Percentiles rank a stretch among this genome's conserved stretches.
Evolutionary conservation across 768 basidiomycete genomes (phyloP).

Genomic region (Mycena metata): DNA sequence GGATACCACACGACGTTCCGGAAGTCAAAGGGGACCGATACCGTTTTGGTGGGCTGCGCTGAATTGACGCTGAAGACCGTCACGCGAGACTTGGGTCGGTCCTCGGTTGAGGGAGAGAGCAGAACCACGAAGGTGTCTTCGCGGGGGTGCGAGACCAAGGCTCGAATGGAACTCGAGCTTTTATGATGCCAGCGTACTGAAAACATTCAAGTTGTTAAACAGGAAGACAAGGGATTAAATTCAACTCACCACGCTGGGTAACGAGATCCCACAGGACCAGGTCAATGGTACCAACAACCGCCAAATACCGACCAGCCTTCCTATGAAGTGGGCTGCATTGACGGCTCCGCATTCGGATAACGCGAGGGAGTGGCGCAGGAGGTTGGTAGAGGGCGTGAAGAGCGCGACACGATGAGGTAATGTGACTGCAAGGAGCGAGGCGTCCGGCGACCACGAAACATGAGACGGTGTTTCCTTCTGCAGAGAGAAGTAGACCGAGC

Average conservation of each 20-base stretch:
- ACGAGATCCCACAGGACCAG: conserved; percentile 83
- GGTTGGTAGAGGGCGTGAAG: conserved; percentile 77
- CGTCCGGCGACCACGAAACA: conserved; percentile 87
- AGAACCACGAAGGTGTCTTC: conserved; percentile 74
- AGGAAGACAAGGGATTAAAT: conserved; percentile 3
- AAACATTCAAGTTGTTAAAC: conserved; percentile 3
- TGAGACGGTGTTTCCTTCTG: conserved; percentile 76
- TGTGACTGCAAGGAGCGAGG: conserved; percentile 84
- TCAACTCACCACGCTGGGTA: conserved; percentile 66
- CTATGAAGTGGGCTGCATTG: conserved; percentile 73
- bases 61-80: conserved; percentile 64
- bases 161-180: conserved; percentile 53
- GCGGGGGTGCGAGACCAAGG: conserved; percentile 67
- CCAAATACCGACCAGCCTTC: conserved; percentile 80
- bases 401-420: conserved; percentile 77
- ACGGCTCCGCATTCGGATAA: conserved; percentile 65
- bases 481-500: conserved; percentile 79
- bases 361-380: conserved; percentile 70
- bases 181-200: conserved; percentile 74
- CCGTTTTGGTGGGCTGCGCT: conserved; percentile 56
- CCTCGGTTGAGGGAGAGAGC: conserved; percentile 50
- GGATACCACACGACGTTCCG: conserved; percentile 60
- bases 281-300: conserved; percentile 60
- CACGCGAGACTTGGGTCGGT: conserved; percentile 53
- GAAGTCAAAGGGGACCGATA: conserved; percentile 73